Percentiles rank a stretch among this genome's conserved stretches.
Conservation (phyloP, 257 asterid species). For the Rhazya stricta region DNA sequence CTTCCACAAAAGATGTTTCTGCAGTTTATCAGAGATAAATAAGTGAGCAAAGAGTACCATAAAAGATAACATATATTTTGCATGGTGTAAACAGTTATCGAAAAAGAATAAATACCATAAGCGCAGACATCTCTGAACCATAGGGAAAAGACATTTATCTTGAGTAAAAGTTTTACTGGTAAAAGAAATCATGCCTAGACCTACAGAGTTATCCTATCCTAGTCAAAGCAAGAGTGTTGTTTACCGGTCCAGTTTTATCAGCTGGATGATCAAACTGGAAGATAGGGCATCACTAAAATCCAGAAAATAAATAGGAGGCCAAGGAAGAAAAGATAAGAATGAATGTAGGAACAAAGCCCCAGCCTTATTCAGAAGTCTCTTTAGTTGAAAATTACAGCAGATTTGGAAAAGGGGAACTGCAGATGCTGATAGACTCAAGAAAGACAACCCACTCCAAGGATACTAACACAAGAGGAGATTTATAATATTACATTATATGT, state of each 20-base stretch:
- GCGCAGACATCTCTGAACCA: not conserved
- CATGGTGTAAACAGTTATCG: not conserved
- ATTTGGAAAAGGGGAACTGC: not conserved
- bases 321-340: not conserved
- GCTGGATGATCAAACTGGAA: not conserved
- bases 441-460: not conserved
- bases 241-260: not conserved
- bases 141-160: not conserved
- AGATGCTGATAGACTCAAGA: not conserved
- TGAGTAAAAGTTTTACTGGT: not conserved
- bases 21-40: constrained; percentile 26
- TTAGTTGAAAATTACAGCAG: not conserved
- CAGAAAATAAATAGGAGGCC: not conserved
- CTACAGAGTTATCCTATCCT: not conserved
- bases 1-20: constrained; percentile 66
- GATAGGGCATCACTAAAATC: not conserved
- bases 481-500: not conserved
- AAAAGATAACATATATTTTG: not conserved
- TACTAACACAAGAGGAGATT: not conserved
- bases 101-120: not conserved
- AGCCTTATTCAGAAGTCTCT: not conserved
- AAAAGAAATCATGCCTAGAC: not conserved
- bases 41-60: not conserved
- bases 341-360: not conserved
- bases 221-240: not conserved